These are phyloP conservation scores for Globisporangium viniferum DNA, from an alignment of 352 stramenopile species.

Conservation along the genomic window DNA sequence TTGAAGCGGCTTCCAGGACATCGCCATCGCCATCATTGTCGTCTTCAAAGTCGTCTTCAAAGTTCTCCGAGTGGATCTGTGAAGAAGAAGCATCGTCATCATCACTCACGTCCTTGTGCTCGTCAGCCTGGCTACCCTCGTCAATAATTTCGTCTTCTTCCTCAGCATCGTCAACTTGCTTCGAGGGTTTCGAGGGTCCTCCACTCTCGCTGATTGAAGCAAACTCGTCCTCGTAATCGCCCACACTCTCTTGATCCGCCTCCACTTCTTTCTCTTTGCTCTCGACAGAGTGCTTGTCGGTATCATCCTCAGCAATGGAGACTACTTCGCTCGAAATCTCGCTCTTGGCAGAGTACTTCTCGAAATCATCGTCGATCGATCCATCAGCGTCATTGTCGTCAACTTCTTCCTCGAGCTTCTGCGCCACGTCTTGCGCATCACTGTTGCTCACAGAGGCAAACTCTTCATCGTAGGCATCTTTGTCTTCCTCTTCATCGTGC, in stretches of 20 bases:
- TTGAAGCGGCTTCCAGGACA: background rate
- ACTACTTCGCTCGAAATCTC: background rate
- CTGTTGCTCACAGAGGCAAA: slow-evolving; percentile 12
- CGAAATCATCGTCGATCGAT: background rate
- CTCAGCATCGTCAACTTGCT: background rate
- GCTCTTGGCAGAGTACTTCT: slow-evolving; percentile 8
- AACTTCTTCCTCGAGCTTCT: slow-evolving; percentile 1
- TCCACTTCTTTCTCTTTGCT: background rate
- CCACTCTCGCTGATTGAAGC: slow-evolving; percentile 13
- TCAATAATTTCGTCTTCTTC: slow-evolving; percentile 2
- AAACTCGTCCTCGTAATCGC: slow-evolving; percentile 19
- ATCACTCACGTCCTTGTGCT: background rate
- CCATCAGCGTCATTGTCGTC: background rate
- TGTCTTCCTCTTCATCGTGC: background rate
- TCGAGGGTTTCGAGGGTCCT: background rate
- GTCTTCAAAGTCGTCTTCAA: slow-evolving; percentile 15
- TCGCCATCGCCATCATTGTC: background rate
- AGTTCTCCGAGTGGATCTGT: slow-evolving; percentile 4
- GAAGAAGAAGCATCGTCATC: slow-evolving; percentile 2
- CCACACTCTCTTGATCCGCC: slow-evolving; percentile 3
- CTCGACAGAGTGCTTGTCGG: slow-evolving; percentile 1
- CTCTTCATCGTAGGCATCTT: slow-evolving; percentile 12
- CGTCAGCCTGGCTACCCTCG: background rate
- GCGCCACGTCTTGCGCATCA: background rate
- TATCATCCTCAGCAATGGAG: background rate